Conservation (phyloP, 1,284 basidiomycete species). For the Wallemia mellicola region DNA sequence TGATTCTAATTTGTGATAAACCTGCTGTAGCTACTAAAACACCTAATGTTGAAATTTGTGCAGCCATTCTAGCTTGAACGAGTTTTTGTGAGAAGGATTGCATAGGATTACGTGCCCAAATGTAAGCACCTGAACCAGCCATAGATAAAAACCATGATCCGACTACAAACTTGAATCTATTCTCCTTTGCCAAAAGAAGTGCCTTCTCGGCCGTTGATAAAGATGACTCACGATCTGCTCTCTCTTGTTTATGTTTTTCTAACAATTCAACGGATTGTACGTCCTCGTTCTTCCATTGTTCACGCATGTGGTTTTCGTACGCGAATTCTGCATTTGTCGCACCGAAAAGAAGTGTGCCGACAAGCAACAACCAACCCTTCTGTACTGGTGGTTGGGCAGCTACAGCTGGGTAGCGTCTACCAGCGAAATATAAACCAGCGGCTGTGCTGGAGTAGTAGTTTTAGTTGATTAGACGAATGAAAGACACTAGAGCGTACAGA, state of each 20-base stretch:
- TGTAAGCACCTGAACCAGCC: not conserved
- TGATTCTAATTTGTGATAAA: not conserved
- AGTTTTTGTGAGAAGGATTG: conserved; percentile 1
- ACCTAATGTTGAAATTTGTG: not conserved
- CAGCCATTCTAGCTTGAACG: not conserved
- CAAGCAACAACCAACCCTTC: not conserved
- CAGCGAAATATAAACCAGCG: not conserved
- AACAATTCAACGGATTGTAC: not conserved
- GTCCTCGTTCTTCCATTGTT: not conserved
- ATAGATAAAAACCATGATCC: not conserved
- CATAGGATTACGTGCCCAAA: not conserved
- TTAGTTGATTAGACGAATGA: not conserved
- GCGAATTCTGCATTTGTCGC: not conserved
- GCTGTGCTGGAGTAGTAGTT: not conserved
- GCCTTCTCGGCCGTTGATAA: not conserved
- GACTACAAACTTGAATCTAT: not conserved
- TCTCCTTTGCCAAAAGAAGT: not conserved
- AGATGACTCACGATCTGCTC: not conserved
- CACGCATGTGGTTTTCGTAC: not conserved
- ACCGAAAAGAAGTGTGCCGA: conserved; percentile 1
- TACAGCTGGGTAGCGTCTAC: not conserved
- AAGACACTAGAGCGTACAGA: not conserved
- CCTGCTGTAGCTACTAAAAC: not conserved
- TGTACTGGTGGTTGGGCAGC: not conserved
- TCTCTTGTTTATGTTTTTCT: not conserved